These are phyloP conservation scores for Carex kokanica DNA, from an alignment of 176 grass and related monocot species.

Conservation along the genomic window DNA sequence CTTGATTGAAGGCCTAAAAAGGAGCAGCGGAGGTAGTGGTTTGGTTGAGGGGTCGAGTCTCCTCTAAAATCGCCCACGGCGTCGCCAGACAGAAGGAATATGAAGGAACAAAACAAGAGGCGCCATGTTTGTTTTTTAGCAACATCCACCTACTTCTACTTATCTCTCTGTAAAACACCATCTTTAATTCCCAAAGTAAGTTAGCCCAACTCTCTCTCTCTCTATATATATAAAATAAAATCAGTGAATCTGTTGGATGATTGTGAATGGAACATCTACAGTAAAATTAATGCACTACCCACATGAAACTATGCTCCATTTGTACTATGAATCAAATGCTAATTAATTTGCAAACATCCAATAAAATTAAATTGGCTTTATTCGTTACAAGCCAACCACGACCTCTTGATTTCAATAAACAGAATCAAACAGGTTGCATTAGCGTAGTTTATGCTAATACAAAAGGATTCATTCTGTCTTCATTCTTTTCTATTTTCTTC, in stretches of 20 bases:
- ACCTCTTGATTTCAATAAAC: not conserved
- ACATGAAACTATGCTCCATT: not conserved
- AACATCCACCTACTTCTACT: too few species aligned
- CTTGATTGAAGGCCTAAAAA: too few species aligned
- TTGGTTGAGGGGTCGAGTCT: too few species aligned
- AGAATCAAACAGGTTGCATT: constrained; percentile 11
- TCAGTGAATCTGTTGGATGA: not conserved
- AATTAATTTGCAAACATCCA: not conserved
- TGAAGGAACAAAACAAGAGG: too few species aligned
- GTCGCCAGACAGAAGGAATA: too few species aligned
- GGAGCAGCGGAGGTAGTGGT: too few species aligned
- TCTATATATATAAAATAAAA: not conserved
- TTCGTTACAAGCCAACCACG: not conserved
- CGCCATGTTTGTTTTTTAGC: too few species aligned
- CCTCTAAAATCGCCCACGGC: too few species aligned
- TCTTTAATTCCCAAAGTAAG: too few species aligned
- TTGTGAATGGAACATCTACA: not conserved
- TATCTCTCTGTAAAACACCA: too few species aligned
- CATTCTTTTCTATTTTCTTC: not conserved
- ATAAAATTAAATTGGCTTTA: not conserved
- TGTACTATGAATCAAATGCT: not conserved
- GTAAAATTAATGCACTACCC: not conserved
- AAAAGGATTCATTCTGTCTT: not conserved
- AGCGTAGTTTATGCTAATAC: not conserved
- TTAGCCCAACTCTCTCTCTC: too few species aligned